phyloP scores from a whole-genome alignment of 805 yeast species.

The Hanseniaspora jakobsenii region DNA sequence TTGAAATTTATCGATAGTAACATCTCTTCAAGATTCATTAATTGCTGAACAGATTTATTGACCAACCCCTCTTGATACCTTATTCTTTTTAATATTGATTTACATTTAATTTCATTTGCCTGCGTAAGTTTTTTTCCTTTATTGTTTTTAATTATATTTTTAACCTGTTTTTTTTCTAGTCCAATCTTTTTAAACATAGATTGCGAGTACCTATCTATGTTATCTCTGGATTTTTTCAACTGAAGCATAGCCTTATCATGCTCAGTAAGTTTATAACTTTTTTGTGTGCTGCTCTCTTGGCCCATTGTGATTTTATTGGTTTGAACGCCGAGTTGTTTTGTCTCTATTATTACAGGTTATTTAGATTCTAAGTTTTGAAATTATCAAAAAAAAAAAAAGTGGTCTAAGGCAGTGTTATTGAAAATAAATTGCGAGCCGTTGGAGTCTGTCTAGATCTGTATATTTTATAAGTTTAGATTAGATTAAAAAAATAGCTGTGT shows the following conservation, averaged over 20 bases:
- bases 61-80: conserved; percentile 73
- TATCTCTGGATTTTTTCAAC: conserved; percentile 79
- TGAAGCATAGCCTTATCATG: conserved; percentile 82
- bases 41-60: conserved; percentile 59
- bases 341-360: too few species aligned
- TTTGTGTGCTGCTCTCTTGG: conserved; percentile 31
- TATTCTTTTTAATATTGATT: conserved; percentile 58
- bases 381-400: not conserved
- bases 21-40: conserved; percentile 66
- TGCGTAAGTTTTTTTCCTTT: conserved; percentile 19
- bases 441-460: too few species aligned
- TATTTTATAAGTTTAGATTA: too few species aligned
- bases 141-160: conserved; percentile 21
- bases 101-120: conserved; percentile 44
- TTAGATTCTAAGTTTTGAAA: too few species aligned
- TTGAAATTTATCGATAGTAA: conserved; percentile 79
- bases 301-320: conserved; percentile 28
- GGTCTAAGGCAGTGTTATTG: too few species aligned
- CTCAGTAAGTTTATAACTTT: conserved; percentile 47
- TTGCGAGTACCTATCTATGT: conserved; percentile 51
- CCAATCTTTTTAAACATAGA: conserved; percentile 46
- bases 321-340: too few species aligned
- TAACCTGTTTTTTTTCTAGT: conserved; percentile 39
- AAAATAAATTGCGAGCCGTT: too few species aligned
- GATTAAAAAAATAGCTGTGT: too few species aligned